Base-by-base conservation (phyloP, 1,284 basidiomycete genomes). In the Lentinula novae-zelandiae region DNA sequence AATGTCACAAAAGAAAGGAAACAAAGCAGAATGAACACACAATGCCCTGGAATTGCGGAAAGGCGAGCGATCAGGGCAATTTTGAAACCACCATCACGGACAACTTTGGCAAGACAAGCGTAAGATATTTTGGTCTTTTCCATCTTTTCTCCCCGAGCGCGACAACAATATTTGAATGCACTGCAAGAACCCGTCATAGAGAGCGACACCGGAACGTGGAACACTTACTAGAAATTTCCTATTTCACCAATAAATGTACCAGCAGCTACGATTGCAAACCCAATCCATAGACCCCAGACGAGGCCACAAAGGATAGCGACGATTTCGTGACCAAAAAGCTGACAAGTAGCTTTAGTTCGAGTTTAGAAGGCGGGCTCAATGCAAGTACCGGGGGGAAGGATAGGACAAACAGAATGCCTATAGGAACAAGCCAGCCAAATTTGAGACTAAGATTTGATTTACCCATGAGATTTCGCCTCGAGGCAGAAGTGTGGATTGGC, bases 11-110 rank as follows among this genome's bases (percentile, higher is more conserved):
- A 33, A 50, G 12, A 40, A 4, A 42, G 6, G 33, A 12, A 1
- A 33, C 40, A n/a, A 44, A 58, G 31, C 20, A 36, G 42, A 20
- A n/a, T 10, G 4, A 34, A 73, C 79, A 61, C 58, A 82, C 80
- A 82, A 59, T 82, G 82, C n/a, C 82, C 84, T 0, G 89, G 88
- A 34, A 89, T 82, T 15, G 84, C 85, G 55, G 82, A 84, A 46
- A 85, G 75, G 53, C 87, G 77, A 2, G 79, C 83, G 20, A 86
- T 73, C 53, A 87, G 71, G 3, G 85, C 80, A 59, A 89, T 76
- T 66, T 76, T 78, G 73, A 90, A 86, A 1, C 87, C 86, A 12
- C 88, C 88, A n/a, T 88, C 83, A 8, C 85, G 75, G 20, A 89
- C 81, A 52, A 87, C 77, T 66, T 79, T 80, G 15, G 85, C 83